These are phyloP conservation scores for Suillus discolor DNA, from an alignment of 768 basidiomycete species.

Conservation along the genomic window DNA sequence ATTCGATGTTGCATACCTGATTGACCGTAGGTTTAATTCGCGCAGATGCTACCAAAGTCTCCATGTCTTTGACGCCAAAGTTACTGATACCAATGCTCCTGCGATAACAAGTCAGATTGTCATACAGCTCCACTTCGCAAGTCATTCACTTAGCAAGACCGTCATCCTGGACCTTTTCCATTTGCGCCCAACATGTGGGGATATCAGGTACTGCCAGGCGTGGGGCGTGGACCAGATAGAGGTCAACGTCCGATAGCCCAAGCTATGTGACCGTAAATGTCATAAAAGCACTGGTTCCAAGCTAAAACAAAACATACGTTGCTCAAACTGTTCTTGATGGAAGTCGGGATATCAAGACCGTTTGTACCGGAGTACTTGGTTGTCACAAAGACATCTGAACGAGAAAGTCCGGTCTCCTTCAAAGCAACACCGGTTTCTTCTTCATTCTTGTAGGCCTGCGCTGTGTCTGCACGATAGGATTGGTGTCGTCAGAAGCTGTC, in stretches of 20 bases:
- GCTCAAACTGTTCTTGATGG: conserved; percentile 56
- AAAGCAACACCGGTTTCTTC: conserved; percentile 41
- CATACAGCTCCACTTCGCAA: no score
- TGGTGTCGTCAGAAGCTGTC: neutral
- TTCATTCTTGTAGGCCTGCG: conserved; percentile 62
- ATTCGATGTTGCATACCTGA: conserved; percentile 45
- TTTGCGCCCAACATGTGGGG: conserved; percentile 60
- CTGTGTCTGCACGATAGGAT: conserved; percentile 47
- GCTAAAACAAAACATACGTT: conserved; percentile 37
- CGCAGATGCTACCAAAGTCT: conserved; percentile 54
- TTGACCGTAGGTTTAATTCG: conserved; percentile 68
- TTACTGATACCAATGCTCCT: conserved; percentile 79
- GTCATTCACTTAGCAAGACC: conserved; percentile 56
- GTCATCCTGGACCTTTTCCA: conserved; percentile 58
- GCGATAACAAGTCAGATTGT: neutral
- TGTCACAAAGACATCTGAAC: conserved; percentile 62
- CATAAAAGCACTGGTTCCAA: conserved; percentile 31
- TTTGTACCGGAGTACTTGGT: conserved; percentile 62
- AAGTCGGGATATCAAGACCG: conserved; percentile 54
- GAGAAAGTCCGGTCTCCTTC: conserved; percentile 55
- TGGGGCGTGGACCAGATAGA: conserved; percentile 71
- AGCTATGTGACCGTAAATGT: neutral
- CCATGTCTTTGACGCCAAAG: conserved; percentile 57
- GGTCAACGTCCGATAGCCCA: conserved; percentile 48
- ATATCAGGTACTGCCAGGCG: conserved; percentile 58